A percentile compares a stretch with the other conserved stretches of the same genome.
Conservation (phyloP, 192 early-diverging fungal genomes). For the Coemansia sp. region DNA sequence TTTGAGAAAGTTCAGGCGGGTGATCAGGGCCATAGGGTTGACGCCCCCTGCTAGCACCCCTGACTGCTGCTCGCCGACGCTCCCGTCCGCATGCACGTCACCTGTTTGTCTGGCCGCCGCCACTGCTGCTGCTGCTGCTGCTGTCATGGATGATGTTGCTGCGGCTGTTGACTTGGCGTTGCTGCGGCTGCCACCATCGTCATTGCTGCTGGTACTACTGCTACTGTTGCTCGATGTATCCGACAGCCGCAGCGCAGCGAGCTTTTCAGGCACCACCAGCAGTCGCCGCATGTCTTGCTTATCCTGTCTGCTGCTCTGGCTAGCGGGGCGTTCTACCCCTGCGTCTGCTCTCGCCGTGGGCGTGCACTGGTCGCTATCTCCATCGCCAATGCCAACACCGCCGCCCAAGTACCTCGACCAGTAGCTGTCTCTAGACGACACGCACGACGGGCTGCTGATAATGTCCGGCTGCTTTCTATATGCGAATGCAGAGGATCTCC, state of each 20-base stretch:
- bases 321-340: background rate
- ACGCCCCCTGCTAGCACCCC: slow-evolving; percentile 29
- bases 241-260: background rate
- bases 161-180: background rate
- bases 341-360: slow-evolving; percentile 9
- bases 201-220: too few species aligned
- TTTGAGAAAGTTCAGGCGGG: slow-evolving; percentile 41
- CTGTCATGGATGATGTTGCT: background rate
- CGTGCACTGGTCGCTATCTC: slow-evolving; percentile 12
- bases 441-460: background rate
- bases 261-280: background rate
- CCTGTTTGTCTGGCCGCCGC: background rate
- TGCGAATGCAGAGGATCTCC: background rate
- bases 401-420: slow-evolving; percentile 36
- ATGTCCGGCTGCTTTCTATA: background rate
- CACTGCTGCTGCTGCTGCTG: background rate
- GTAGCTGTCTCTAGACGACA: slow-evolving; percentile 43
- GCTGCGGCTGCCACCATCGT: background rate
- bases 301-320: background rate
- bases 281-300: background rate
- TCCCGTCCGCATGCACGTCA: background rate
- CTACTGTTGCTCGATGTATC: too few species aligned
- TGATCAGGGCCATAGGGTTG: slow-evolving; percentile 40
- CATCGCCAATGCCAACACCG: too few species aligned
- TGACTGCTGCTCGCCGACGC: background rate